Evolutionary conservation across 371 early-diverging fungal species (phyloP), one percentile per base, ranked within the genome.

Genomic region (Rhizomucor miehei): DNA sequence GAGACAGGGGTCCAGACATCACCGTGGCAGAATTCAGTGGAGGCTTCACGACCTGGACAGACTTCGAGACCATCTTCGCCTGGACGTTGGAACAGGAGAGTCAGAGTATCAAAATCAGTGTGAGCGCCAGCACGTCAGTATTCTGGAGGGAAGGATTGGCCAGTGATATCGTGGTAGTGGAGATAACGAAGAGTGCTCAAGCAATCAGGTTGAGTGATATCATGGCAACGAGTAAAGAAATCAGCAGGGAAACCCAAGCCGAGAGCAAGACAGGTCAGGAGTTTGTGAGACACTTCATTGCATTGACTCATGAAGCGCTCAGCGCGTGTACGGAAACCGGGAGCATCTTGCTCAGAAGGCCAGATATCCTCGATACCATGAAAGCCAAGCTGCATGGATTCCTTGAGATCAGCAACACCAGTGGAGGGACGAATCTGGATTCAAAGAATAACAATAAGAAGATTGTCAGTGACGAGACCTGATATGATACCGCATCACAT

Each of bases 51-150:
- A 9, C 69, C 69, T 41, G 63, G 69, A 45, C 69, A 69, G 0
- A 63, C 60, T 19, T 69, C 69, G 38, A 69, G 52, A 17, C 69
- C 66, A 37, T 66, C 44, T 35, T 63, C 58, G 16, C 66, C 66
- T 17, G 60, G 63, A 5, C 60, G 59, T 36, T 69, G 66, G 51
- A 69, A 66, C 0, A 66, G 46, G 21, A 69, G 44, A 2, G 69
- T 69, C 48, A 69, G 43, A 10, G 63, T 63, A 29, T 69, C 69
- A 47, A 63, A 63, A 39, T 69, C 69, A 10, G 69, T 69, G 21
- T 69, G 69, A 10, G 69, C 63, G 11, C 69, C 71, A 10, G 71
- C 71, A 35, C 71, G 64, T 66, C 65, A 70, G 52, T 70, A 69
- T 45, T 62, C 65, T 12, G 69, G 59, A 29, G 65, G 69, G 34